A percentile compares a stretch with the other conserved stretches of the same genome.
These are phyloP conservation scores for Penicillium arizonense DNA, from an alignment of 495 filamentous ascomycete genomes.

Conservation along the genomic window DNA sequence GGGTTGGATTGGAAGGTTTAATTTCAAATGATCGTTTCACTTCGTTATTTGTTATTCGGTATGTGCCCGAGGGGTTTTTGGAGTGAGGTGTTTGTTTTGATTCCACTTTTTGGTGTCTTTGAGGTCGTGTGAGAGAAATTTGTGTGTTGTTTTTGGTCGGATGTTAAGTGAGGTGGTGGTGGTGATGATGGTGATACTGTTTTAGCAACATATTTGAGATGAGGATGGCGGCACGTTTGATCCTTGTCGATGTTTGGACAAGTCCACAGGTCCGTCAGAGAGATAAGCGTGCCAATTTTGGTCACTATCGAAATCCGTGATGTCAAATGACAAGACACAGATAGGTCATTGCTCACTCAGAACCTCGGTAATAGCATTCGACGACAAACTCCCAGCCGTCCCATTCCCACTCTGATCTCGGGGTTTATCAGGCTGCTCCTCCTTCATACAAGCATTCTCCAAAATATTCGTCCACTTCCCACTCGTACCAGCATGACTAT, in stretches of 20 bases:
- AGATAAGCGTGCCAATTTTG: too few species aligned
- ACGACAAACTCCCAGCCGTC: conserved; percentile 27
- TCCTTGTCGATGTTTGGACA: too few species aligned
- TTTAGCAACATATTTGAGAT: too few species aligned
- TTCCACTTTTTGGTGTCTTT: too few species aligned
- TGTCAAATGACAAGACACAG: neutral
- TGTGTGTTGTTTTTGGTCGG: too few species aligned
- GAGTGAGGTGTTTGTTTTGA: too few species aligned
- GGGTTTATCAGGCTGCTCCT: conserved; percentile 54
- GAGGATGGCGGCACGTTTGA: too few species aligned
- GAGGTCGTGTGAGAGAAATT: too few species aligned
- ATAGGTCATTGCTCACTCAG: conserved; percentile 28
- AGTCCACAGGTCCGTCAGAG: too few species aligned
- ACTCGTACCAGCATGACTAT: conserved; percentile 93
- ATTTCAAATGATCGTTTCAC: conserved; percentile 5
- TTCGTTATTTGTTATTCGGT: neutral
- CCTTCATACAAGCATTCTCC: conserved; percentile 95
- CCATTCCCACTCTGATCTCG: conserved; percentile 20
- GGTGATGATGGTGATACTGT: too few species aligned
- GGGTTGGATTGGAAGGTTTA: neutral
- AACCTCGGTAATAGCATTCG: conserved; percentile 40
- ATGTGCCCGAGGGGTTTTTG: too few species aligned
- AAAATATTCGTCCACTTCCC: conserved; percentile 99
- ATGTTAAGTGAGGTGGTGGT: too few species aligned
- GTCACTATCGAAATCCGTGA: neutral